phyloP scores from a whole-genome alignment of 306 rosid species.

The Citrullus mucosospermus region DNA sequence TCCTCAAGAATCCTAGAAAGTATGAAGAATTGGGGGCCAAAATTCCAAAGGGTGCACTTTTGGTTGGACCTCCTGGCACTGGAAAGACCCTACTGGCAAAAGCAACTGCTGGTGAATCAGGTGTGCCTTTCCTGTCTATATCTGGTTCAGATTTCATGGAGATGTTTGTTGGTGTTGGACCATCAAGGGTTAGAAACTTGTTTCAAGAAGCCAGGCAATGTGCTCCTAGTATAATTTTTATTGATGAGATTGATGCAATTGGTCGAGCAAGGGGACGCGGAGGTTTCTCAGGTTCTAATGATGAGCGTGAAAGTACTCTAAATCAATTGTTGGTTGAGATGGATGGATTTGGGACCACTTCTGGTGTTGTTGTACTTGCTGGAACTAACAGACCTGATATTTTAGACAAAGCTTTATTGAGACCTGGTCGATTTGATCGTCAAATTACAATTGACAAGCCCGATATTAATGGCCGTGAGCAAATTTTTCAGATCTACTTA shows the following conservation, averaged over 20 bases:
- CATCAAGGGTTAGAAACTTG: slow-evolving; percentile 91
- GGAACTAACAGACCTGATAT: slow-evolving; percentile 98
- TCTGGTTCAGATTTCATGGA: slow-evolving; percentile 95
- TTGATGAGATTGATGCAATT: slow-evolving; percentile 96
- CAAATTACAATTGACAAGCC: slow-evolving; percentile 69
- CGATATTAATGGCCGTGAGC: slow-evolving; percentile 82
- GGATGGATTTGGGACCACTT: slow-evolving; percentile 93
- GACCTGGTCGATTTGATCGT: slow-evolving; percentile 97
- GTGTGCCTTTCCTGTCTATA: slow-evolving; percentile 86
- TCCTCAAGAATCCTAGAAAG: slow-evolving; percentile 83
- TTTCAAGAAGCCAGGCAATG: slow-evolving; percentile 93
- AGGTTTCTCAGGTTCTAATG: slow-evolving; percentile 72
- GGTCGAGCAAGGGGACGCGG: slow-evolving; percentile 99
- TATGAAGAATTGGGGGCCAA: slow-evolving; percentile 93
- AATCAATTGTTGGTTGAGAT: slow-evolving; percentile 94
- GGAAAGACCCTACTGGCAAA: slow-evolving; percentile 96
- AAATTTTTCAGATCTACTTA: slow-evolving; percentile 77
- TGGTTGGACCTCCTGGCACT: slow-evolving; percentile 97
- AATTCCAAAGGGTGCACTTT: slow-evolving; percentile 93
- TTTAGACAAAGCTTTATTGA: slow-evolving; percentile 77
- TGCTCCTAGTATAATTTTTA: slow-evolving; percentile 91
- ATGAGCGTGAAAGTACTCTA: slow-evolving; percentile 95
- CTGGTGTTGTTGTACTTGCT: slow-evolving; percentile 97
- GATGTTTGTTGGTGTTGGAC: slow-evolving; percentile 97
- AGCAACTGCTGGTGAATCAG: slow-evolving; percentile 98